phyloP scores from a whole-genome alignment of 805 yeast species.

The Ogataea nonfermentans region DNA sequence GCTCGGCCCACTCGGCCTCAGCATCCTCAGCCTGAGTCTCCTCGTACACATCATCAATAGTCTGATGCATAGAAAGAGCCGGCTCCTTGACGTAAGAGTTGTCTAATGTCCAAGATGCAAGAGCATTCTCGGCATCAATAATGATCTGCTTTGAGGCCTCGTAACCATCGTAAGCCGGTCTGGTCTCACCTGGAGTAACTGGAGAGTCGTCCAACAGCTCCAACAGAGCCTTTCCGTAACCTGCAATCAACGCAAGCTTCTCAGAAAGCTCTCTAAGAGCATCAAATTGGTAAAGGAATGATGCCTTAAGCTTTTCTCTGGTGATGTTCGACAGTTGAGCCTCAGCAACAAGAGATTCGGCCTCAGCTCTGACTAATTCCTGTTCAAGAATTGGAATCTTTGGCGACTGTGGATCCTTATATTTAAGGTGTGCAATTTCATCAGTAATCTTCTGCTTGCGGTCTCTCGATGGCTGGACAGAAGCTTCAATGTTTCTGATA shows the following conservation, averaged over 20 bases:
- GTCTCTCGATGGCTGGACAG: slow-evolving; percentile 98
- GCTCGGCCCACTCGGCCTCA: slow-evolving; percentile 41
- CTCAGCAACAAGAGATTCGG: slow-evolving; percentile 98
- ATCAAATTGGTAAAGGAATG: slow-evolving; percentile 95
- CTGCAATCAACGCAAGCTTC: slow-evolving; percentile 95
- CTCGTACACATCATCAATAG: slow-evolving; percentile 60
- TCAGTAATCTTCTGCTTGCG: slow-evolving; percentile 97
- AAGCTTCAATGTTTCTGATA: slow-evolving; percentile 93
- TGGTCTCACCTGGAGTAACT: slow-evolving; percentile 98
- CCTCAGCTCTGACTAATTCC: slow-evolving; percentile 98
- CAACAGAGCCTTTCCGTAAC: slow-evolving; percentile 95
- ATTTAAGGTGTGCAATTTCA: slow-evolving; percentile 95
- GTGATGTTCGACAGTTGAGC: slow-evolving; percentile 98
- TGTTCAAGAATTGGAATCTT: slow-evolving; percentile 94
- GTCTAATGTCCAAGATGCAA: slow-evolving; percentile 96
- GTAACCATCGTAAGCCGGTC: slow-evolving; percentile 97
- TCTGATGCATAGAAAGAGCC: slow-evolving; percentile 79
- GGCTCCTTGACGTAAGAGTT: slow-evolving; percentile 89
- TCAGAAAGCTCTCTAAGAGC: slow-evolving; percentile 93
- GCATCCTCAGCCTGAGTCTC: slow-evolving; percentile 42
- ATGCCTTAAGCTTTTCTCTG: slow-evolving; percentile 96
- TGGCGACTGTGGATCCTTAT: slow-evolving; percentile 97
- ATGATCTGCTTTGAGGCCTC: slow-evolving; percentile 98
- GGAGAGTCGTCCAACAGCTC: slow-evolving; percentile 96
- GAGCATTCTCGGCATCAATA: slow-evolving; percentile 92